Conservation (phyloP, 352 stramenopile species). For the Aphanomyces cochlioides region DNA sequence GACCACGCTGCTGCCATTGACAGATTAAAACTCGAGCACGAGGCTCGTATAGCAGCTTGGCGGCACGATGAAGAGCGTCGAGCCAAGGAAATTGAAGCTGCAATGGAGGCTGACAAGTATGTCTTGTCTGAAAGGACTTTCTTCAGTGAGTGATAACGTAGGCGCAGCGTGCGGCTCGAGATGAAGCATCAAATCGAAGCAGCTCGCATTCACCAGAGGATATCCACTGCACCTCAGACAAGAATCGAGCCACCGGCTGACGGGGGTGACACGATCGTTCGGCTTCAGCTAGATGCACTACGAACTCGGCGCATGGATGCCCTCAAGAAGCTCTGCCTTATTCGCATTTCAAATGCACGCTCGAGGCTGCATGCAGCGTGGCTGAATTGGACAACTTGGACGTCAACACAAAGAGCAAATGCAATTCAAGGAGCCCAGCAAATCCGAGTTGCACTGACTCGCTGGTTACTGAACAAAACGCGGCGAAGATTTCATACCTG, state of each 20-base stretch:
- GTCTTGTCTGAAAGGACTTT: background rate
- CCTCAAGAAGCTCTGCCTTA: conserved; percentile 56
- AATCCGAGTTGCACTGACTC: conserved; percentile 34
- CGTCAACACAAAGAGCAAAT: conserved; percentile 19
- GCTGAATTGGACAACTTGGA: conserved; percentile 43
- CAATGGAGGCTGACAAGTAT: conserved; percentile 60
- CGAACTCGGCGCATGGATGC: conserved; percentile 59
- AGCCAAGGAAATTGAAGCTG: conserved; percentile 36
- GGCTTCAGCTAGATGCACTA: conserved; percentile 59
- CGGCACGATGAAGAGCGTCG: conserved; percentile 22
- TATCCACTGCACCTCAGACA: conserved; percentile 16
- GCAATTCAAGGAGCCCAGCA: conserved; percentile 15
- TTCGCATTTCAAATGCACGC: conserved; percentile 45
- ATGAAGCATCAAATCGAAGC: conserved; percentile 57
- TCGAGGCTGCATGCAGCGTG: conserved; percentile 39
- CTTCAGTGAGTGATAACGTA: background rate
- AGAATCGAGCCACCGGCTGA: conserved; percentile 23
- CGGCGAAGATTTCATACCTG: conserved; percentile 37
- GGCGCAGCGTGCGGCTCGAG: conserved; percentile 48
- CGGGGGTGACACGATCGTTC: conserved; percentile 54
- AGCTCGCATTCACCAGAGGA: conserved; percentile 59
- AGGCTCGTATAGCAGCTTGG: conserved; percentile 38
- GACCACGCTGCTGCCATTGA: conserved; percentile 49
- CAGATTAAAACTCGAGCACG: conserved; percentile 47
- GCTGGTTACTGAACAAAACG: conserved; percentile 48